These are phyloP conservation scores for Ophiostoma quercus DNA, from an alignment of 2,329 filamentous ascomycete genomes.

Conservation along the genomic window DNA sequence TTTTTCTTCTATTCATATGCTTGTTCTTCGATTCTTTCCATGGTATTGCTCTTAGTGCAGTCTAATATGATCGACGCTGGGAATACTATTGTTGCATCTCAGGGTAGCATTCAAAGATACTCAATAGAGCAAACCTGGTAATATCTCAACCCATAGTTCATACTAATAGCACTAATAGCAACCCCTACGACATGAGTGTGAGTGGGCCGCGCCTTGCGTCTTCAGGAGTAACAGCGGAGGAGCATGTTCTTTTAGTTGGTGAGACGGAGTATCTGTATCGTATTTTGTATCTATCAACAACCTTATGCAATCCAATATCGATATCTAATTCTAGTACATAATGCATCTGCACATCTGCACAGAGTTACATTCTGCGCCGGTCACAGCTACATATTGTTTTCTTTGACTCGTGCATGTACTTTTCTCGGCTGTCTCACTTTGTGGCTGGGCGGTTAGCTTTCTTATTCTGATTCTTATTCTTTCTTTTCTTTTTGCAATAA, in stretches of 20 bases:
- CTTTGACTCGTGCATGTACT: slow-evolving; percentile 10
- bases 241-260: not conserved
- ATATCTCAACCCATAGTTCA: not conserved
- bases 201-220: not conserved
- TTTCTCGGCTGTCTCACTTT: slow-evolving; percentile 3
- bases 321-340: not conserved
- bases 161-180: not conserved
- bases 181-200: not conserved
- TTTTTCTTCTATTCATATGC: too few relatives aligned
- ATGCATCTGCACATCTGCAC: not conserved
- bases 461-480: not conserved
- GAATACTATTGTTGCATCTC: not conserved
- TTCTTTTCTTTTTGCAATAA: too few relatives aligned
- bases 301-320: not conserved
- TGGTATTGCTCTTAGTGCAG: too few relatives aligned
- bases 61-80: slow-evolving; percentile 2
- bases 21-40: too few relatives aligned
- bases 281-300: not conserved
- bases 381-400: slow-evolving; percentile 10
- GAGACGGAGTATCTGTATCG: not conserved
- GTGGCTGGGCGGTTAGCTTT: slow-evolving; percentile 5
- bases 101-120: not conserved
- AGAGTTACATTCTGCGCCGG: slow-evolving; percentile 12
- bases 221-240: not conserved
- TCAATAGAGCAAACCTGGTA: not conserved